These are phyloP conservation scores for Cercospora nicotianae DNA, from an alignment of 2,329 filamentous ascomycete genomes.

Conservation along the genomic window DNA sequence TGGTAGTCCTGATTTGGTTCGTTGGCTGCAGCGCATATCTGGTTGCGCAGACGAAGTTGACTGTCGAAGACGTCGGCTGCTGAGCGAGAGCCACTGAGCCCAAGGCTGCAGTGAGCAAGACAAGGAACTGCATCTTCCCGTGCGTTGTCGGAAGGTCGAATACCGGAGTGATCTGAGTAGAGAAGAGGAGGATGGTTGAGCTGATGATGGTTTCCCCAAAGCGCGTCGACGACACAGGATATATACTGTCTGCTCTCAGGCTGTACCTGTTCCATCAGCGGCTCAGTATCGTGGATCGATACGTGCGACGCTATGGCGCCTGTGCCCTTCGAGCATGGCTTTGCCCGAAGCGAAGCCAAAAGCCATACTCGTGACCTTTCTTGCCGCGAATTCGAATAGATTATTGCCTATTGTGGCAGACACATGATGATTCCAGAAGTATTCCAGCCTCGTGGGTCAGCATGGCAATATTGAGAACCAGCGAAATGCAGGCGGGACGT, in stretches of 20 bases:
- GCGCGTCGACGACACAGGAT: neutral
- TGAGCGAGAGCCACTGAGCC: conserved; percentile 10
- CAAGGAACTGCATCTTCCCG: conserved; percentile 7
- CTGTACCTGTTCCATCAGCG: neutral
- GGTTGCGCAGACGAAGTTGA: conserved; percentile 8
- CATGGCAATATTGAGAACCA: neutral
- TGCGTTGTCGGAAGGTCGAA: neutral
- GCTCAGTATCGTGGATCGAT: neutral
- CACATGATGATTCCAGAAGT: conserved; percentile 1
- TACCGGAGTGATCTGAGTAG: neutral
- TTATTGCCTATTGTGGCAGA: neutral
- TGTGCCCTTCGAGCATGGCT: neutral
- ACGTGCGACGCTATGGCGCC: neutral
- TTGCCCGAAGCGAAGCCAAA: neutral
- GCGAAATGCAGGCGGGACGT: neutral
- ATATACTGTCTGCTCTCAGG: conserved; percentile 4
- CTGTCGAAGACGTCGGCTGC: neutral
- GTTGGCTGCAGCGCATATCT: conserved; percentile 5
- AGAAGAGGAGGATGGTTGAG: conserved; percentile 5
- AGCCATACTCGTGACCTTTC: conserved; percentile 3
- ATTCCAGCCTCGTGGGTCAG: neutral
- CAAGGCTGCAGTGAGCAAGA: conserved; percentile 8
- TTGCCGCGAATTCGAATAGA: neutral
- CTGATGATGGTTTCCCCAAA: conserved; percentile 7
- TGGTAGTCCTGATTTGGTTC: conserved; percentile 8